Evolutionary conservation across 495 filamentous ascomycete species (phyloP), one percentile per base, ranked within the genome.

Genomic region (Hyaloscypha finlandica): DNA sequence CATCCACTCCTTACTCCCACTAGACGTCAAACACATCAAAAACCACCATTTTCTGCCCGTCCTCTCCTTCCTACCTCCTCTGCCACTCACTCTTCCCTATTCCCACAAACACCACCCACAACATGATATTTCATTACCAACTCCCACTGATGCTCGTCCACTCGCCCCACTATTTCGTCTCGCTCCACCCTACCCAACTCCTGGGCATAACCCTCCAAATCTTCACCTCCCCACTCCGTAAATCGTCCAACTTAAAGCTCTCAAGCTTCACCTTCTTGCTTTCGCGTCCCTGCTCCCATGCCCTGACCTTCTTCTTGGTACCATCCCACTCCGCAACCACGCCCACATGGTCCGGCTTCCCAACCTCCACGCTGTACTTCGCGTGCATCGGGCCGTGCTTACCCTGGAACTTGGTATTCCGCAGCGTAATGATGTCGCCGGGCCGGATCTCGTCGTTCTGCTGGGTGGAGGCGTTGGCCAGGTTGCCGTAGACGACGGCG

Each of bases 241-340:
- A 73, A 79, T 99, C 95, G 45, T 92, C 93, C 60, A 99, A 81
- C 80, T 94, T 93, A 76, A 91, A 98, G 76, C 92, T 93, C 81
- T 98, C 94, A 64, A 91, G 79, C 81, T 94, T 96, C 45, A 96
- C 91, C 81, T 97, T 98, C 80, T 89, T 95, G 75, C 88, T 94
- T 78, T 98, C 95, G 35, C 95, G 81, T 0, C 94, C 95, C 74
- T 99, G 95, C 74, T 99, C 95, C 91, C 92, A 98, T 0, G 89
- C 94, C 48, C 94, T 81, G 42, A 99, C 89, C 84, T 97, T 97
- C 86, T 97, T 97, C 84, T 97, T 97, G 31, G 93, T 97, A 35
- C 95, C 95, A 76, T 99, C 95, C 95, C 95, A 99, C 75, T 99
- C 95, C 12, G 93, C 85, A n/a, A 98, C 94, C n/a, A 99, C 81